Evolutionary conservation across 225 moss, liverwort and hornwort genomes (phyloP), one percentile per base, ranked within the genome.

Genomic region (Anthoceros angustus): DNA sequence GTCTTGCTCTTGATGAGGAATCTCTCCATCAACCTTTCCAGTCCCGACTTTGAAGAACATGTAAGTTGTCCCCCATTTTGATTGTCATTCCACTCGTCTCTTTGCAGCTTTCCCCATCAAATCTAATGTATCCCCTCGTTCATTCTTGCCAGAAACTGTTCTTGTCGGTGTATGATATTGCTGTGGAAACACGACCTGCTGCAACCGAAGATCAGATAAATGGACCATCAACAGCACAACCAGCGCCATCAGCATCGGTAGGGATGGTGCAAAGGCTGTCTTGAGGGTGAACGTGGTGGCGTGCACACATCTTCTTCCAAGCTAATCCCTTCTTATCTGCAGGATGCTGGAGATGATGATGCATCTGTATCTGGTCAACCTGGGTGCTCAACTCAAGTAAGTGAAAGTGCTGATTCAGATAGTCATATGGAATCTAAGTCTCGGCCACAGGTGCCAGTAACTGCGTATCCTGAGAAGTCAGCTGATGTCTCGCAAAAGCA

Each of bases 1-100:
- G 83, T 89, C 7, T 66, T 99, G 41, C 75, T 99, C 64, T 62
- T 99, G 72, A 99, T 99, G 89, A 82, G 92, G 69, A 99, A 99
- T 66, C 77, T 99, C 6, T 89, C 92, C 10, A 79, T 99, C 74
- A 99, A 99, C 67, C 62, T 99, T 18, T 68, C 70, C 0, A 80
- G 72, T 62, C 83, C 92, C 9, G 82, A 81, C 38, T 87, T 99
- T 63, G 81, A 87, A 21, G 98, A 84, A 64, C 73, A 75, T 64
- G 86, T 86, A 73, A 80, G 80, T 69, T n/a, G 8, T 7, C 25
- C 25, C 45, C 40, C 24, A 14, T 43, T 5, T 6, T 10, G 24
- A 8, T 42, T 32, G 14, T 21, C 20, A 26, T 14, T 45, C 11
- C 50, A 41, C 38, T 42, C 18, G 12, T 11, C 23, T 24, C 25